These are phyloP conservation scores for Beta corolliflora DNA, from an alignment of 179 eudicot genomes.

Conservation along the genomic window DNA sequence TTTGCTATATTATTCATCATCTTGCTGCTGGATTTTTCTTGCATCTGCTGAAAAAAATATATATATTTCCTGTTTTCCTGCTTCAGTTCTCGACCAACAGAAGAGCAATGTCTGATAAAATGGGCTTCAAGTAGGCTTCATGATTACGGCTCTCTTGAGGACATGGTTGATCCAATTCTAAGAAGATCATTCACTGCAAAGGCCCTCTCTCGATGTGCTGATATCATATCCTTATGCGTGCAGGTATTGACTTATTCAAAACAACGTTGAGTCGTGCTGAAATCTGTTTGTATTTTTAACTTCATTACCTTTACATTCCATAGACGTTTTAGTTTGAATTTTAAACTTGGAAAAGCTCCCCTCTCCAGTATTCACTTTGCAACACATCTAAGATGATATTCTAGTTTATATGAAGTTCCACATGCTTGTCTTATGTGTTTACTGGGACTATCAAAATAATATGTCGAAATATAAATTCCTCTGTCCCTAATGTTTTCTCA, in stretches of 20 bases:
- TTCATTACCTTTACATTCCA: not conserved
- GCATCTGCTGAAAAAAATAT: not conserved
- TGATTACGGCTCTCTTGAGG: constrained; percentile 59
- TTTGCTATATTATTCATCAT: not conserved
- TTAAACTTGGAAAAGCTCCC: not conserved
- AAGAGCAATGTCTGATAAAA: constrained; percentile 66
- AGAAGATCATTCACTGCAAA: constrained; percentile 51
- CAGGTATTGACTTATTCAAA: constrained; percentile 48
- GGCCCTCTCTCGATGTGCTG: constrained; percentile 84
- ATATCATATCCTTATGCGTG: constrained; percentile 71
- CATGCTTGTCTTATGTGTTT: not conserved
- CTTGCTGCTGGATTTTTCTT: not conserved
- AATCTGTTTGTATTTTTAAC: not conserved
- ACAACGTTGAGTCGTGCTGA: not conserved
- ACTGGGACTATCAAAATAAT: not conserved
- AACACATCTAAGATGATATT: not conserved
- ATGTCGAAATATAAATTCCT: no score
- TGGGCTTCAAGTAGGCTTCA: constrained; percentile 88
- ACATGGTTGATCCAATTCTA: constrained; percentile 74
- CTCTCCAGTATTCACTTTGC: not conserved
- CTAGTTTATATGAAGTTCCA: not conserved
- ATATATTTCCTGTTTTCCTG: constrained; percentile 2
- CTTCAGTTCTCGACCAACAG: constrained; percentile 58
- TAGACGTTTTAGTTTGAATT: not conserved
- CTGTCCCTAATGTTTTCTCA: not conserved